Evolutionary conservation across 2,329 filamentous ascomycete species (phyloP), one percentile per base, ranked within the genome.

Genomic region (Xylaria sp.): DNA sequence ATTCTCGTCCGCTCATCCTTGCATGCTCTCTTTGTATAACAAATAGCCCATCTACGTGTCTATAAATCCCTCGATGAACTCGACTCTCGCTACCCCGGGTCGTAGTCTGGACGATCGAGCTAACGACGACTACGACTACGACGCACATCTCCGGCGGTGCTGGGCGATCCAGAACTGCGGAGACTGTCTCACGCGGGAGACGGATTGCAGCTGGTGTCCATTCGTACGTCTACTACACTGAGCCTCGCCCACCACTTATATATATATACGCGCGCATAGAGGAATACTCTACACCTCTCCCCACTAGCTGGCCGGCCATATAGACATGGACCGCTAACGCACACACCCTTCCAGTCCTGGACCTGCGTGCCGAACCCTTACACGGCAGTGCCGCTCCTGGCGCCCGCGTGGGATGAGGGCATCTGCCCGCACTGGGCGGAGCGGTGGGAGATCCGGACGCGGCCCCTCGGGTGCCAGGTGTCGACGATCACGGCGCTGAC

Each of bases 361-460:
- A 76, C 78, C 0, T 85, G 82, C 63, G 76, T 84, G 1, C 81
- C 82, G 19, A 83, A 83, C 56, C 68, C 71, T 16, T 66, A 77
- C 52, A n/a, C 50, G 57, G 0, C 24, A 26, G 64, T 82, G 8
- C 78, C 74, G 1, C 63, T 80, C 24, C 69, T 84, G 16, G 80
- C 80, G 2, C 82, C 81, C 1, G 75, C 77, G 2, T 78, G 73
- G 62, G 71, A 82, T 51, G 69, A 76, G 39, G 66, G 78, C 45
- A 71, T 83, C 8, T 85, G 82, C 58, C 82, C 82, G 6, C 72
- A 81, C 54, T 76, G 73, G 73, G 74, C 74, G 5, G 78, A 78
- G 64, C 61, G 70, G 21, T 75, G 71, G 72, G 71, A 75, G 52
- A 55, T 75, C 16, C 66, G 72, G 7, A 69, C 71, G 39, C 62